Conservation (phyloP, 2,329 filamentous ascomycete species). For the Neonectria neomacrospora region DNA sequence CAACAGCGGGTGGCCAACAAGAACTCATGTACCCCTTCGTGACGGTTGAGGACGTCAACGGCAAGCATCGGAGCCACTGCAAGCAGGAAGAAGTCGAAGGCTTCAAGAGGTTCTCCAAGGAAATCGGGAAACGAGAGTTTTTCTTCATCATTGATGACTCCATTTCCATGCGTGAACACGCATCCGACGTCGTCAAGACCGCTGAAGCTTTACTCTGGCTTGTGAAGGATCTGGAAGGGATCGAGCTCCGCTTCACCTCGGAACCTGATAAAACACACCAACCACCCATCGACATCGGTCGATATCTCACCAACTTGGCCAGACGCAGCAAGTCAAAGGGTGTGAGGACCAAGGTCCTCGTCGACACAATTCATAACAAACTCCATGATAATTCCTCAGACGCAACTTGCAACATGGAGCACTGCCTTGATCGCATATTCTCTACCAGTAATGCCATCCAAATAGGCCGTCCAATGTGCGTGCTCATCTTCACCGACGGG, state of each 20-base stretch:
- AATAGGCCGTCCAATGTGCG: constrained; percentile 9
- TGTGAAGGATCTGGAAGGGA: neutral
- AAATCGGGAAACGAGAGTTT: constrained; percentile 17
- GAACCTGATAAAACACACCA: neutral
- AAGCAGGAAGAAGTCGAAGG: constrained; percentile 9
- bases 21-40: neutral
- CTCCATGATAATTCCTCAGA: neutral
- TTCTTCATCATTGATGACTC: constrained; percentile 34
- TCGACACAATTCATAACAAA: neutral
- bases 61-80: neutral
- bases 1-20: too few species aligned
- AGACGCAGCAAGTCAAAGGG: neutral
- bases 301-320: neutral
- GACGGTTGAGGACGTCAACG: constrained; percentile 5
- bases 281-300: too few species aligned
- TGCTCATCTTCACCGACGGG: constrained; percentile 28
- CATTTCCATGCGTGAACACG: constrained; percentile 4
- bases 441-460: neutral
- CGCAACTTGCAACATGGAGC: constrained; percentile 27
- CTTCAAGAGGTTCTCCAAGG: constrained; percentile 1
- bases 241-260: constrained; percentile 29
- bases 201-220: constrained; percentile 21
- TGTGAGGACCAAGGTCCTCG: neutral
- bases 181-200: neutral
- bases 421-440: constrained; percentile 14